Evolutionary conservation across 2,329 filamentous ascomycete genomes (phyloP).

Genomic region (Bipolaris sorokiniana): DNA sequence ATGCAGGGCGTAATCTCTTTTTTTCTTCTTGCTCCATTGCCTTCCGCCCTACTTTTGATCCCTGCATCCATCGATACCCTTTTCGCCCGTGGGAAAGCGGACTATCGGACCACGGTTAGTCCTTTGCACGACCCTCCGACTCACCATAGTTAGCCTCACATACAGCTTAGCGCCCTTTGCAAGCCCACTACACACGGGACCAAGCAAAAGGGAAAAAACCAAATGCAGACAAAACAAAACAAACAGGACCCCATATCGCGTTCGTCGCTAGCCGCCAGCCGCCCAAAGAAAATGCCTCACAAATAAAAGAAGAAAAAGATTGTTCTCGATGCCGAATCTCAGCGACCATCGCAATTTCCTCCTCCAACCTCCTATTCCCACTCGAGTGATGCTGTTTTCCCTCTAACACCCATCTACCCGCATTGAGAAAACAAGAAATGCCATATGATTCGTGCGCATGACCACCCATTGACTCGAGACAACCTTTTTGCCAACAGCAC

Average conservation of each 20-base stretch:
- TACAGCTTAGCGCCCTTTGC: background rate
- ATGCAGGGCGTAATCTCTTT: slow-evolving; percentile 24
- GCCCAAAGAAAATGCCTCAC: background rate
- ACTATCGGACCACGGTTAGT: slow-evolving; percentile 16
- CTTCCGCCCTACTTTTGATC: background rate
- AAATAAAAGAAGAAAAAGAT: background rate
- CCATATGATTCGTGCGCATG: slow-evolving; percentile 5
- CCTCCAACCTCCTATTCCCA: slow-evolving; percentile 1
- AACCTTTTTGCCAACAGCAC: no score
- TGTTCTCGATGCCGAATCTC: background rate
- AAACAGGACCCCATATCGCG: background rate
- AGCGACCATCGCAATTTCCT: slow-evolving; percentile 17
- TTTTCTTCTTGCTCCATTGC: slow-evolving; percentile 12
- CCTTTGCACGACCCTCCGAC: slow-evolving; percentile 2
- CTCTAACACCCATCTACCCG: background rate
- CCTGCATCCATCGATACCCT: slow-evolving; percentile 2
- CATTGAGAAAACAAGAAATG: background rate
- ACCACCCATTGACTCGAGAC: background rate
- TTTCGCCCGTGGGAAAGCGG: slow-evolving; percentile 12
- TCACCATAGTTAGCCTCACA: background rate
- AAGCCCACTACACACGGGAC: slow-evolving; percentile 1
- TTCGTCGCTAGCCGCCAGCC: background rate
- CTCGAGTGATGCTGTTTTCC: background rate
- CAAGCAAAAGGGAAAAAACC: slow-evolving; percentile 7
- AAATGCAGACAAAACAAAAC: background rate